These are phyloP conservation scores for Pseudoscleropodium purum DNA, from an alignment of 225 moss, liverwort and hornwort genomes.

Conservation along the genomic window DNA sequence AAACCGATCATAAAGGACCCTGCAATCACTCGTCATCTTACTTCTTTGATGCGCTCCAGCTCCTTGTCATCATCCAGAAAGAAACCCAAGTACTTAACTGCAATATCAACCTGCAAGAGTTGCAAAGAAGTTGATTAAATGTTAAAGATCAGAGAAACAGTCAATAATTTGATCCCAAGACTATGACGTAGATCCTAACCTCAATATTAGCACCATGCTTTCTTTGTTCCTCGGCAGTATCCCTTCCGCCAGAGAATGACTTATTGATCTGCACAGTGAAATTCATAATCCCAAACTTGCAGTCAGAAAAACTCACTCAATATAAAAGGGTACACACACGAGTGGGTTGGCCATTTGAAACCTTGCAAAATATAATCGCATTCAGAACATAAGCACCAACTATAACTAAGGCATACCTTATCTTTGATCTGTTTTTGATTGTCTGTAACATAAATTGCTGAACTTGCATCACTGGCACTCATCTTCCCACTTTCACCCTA, in stretches of 20 bases:
- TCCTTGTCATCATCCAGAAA: conserved; percentile 81
- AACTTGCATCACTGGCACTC: conserved; percentile 78
- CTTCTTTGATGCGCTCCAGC: conserved; percentile 74
- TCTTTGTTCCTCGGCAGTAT: conserved; percentile 63
- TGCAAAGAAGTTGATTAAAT: background rate
- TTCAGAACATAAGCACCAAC: background rate
- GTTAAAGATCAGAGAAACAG: background rate
- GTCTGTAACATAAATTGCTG: conserved; percentile 92
- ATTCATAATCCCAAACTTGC: background rate
- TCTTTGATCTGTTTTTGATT: conserved; percentile 63
- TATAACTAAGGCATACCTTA: conserved; percentile 26
- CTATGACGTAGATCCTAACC: conserved; percentile 19
- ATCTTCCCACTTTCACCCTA: conserved; percentile 95
- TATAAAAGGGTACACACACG: background rate
- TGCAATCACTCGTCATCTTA: background rate
- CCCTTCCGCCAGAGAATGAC: conserved; percentile 83
- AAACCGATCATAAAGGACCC: background rate
- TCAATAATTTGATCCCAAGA: background rate
- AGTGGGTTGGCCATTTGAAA: background rate
- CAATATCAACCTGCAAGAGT: conserved; percentile 62
- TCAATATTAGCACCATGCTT: conserved; percentile 81
- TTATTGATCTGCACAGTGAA: conserved; percentile 57
- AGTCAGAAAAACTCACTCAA: background rate
- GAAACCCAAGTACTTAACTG: conserved; percentile 82
- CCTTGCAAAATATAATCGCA: background rate